phyloP scores from a whole-genome alignment of 148 eudicot genomes.

The Fallopia convolvulus region DNA sequence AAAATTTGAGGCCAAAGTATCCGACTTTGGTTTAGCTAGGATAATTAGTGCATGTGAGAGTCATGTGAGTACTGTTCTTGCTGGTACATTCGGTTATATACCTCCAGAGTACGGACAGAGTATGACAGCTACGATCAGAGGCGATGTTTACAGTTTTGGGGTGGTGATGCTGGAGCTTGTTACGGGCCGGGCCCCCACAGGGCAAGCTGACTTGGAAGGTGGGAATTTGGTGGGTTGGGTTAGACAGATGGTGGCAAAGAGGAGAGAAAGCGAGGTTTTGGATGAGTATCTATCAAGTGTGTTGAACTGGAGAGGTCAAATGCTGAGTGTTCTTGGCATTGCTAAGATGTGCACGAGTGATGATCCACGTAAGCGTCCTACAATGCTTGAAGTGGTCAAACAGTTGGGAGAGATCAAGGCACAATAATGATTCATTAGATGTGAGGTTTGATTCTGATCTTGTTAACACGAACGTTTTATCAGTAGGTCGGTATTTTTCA shows the following conservation, averaged over 20 bases:
- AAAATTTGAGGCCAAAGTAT: constrained; percentile 73
- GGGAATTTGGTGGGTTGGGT: constrained; percentile 98
- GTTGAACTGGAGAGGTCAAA: constrained; percentile 46
- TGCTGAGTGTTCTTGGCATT: constrained; percentile 54
- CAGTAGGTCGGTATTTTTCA: not conserved
- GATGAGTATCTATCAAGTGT: constrained; percentile 39
- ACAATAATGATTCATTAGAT: not conserved
- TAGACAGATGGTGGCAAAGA: constrained; percentile 46
- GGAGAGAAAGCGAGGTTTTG: constrained; percentile 49
- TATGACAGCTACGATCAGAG: constrained; percentile 77
- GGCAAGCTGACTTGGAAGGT: constrained; percentile 81
- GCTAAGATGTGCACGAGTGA: constrained; percentile 69
- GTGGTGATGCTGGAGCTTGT: constrained; percentile 93
- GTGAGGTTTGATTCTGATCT: not conserved
- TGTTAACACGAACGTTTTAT: not conserved
- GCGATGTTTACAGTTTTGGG: constrained; percentile 87
- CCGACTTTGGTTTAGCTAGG: constrained; percentile 85
- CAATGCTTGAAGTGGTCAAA: constrained; percentile 75
- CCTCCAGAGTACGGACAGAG: constrained; percentile 91
- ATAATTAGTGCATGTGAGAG: constrained; percentile 94
- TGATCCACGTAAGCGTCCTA: constrained; percentile 68
- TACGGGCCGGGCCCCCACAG: constrained; percentile 73
- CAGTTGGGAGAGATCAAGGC: constrained; percentile 45
- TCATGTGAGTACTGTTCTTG: constrained; percentile 78
- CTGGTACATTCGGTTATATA: constrained; percentile 89